Base-by-base conservation (phyloP, 116 monocot species). In the Papilionanthe hybrid region DNA sequence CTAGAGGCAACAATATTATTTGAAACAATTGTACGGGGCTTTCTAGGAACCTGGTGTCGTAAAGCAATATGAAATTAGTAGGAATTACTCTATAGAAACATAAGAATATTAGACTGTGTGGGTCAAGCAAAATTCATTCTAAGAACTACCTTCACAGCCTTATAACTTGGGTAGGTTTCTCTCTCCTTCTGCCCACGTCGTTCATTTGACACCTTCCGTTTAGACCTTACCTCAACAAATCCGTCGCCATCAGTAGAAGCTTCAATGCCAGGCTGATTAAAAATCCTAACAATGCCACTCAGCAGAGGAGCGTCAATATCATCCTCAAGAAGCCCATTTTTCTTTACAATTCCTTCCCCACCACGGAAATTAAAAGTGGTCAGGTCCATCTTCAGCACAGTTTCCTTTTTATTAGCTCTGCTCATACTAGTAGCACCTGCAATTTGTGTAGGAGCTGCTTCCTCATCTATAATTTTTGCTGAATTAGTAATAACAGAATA, bases 211-310 rank as follows among this genome's bases (percentile, higher is more conserved):
- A 95, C 93, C 83, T 99, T 93, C 82, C 91, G 87, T 82, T 99
- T 99, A 30, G 99, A 99, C 79, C 87, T 95, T 55, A 99, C 99
- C 87, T 99, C 86, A 77, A 99, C 95, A 78, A 99, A 99, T 79
- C 91, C 93, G 89, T 95, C 93, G 73, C 86, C 99, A 82, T 99
- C 95, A 80, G 84, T 87, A 74, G 93, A 95, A 74, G 87, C 80
- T 89, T 95, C 99, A 85, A 95, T 99, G 5, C 99, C 95, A 15
- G 90, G 87, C 77, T 99, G 99, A 45, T 88, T 89, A 76, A 90
- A 94, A 82, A 99, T 84, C 53, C 93, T 82, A 53, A 95, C 89
- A 76, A 91, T 80, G 63, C 91, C 93, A 85, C 83, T 88, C 72
- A 86, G 88, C 66, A 93, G 42, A 80, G 94, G 89, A 83, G 88